Base-by-base conservation (phyloP, 257 asterid genomes). In the Anisodus acutangulus region DNA sequence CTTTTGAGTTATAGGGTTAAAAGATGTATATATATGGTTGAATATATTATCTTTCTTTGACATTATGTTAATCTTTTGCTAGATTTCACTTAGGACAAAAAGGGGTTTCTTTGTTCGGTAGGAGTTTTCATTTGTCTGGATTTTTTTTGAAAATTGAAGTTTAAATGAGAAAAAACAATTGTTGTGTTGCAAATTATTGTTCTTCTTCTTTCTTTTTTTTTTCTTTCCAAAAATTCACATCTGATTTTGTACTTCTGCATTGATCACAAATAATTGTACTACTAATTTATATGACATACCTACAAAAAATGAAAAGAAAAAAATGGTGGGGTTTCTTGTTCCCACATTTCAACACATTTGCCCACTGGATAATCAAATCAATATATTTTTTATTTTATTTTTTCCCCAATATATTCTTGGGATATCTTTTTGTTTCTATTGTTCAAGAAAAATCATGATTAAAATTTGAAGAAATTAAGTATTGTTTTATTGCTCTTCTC, bases 341-440 rank as follows among this genome's bases (percentile, higher is more conserved):
- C 81, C 51, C 81, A 51, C 81, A 76, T 22, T 22, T 22, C 26
- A 22, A 22, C 26, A 22, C 26, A 22, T 76, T 22, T 76, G 12
- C 26, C 63, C 63, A 76, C 45, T 49, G 19, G n/a, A 76, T 51
- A 76, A 76, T 76, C 62, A 51, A 22, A 43, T 76, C 12, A 51
- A 51, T 17, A 74, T 19, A 49, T 49, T 6, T 47, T 49, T 13
- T 19, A 0, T 13, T 5, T 43, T 71, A 4, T 2, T 6, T 47
- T 45, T 72, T 19, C 0, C 60, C 80, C 43, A 74, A 22, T 22
- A 31, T 31, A 31, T 49, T 76, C 45, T 76, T 51, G 45, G 19
- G 63, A 76, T 51, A 51, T 7, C 19, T 49, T 51, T 9, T 11
- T 51, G 45, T 49, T 11, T 22, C 43, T 22, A 74, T 11, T 49